Evolutionary conservation across 106 monocot genomes (phyloP).

Genomic region (Gastrodia elata): DNA sequence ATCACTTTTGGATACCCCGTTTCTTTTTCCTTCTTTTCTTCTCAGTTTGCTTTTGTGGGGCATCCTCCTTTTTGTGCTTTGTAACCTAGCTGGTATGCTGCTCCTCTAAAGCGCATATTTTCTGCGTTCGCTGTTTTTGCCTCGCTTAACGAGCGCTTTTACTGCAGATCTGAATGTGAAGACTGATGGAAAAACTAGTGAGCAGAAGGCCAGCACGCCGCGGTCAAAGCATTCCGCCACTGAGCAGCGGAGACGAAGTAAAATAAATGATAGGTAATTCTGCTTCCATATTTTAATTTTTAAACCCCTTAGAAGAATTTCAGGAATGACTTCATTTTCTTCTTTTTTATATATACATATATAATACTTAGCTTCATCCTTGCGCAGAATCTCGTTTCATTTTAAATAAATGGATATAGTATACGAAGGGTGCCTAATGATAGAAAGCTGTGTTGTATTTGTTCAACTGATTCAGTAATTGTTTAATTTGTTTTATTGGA

Average conservation of each 20-base stretch:
- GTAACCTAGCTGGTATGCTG: background rate
- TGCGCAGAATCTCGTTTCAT: too few relatives aligned
- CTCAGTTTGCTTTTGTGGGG: background rate
- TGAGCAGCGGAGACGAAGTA: slow-evolving; percentile 74
- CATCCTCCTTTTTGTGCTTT: background rate
- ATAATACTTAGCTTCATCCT: too few relatives aligned
- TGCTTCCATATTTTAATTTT: background rate
- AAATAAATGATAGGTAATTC: slow-evolving; percentile 62
- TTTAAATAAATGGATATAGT: too few relatives aligned
- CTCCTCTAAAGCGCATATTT: background rate
- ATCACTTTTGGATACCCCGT: background rate
- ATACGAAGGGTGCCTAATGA: too few relatives aligned
- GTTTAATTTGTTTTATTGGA: background rate
- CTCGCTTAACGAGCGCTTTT: background rate
- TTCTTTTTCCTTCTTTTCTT: background rate
- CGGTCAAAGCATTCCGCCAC: slow-evolving; percentile 81
- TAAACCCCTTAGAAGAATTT: too few relatives aligned
- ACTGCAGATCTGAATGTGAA: slow-evolving; percentile 30
- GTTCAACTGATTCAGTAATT: background rate
- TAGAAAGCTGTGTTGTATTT: too few relatives aligned
- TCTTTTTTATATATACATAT: too few relatives aligned
- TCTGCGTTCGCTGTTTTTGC: background rate
- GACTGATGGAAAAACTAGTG: slow-evolving; percentile 29
- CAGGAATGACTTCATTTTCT: background rate
- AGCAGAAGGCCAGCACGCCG: slow-evolving; percentile 52